phyloP scores from a whole-genome alignment of 306 rosid species.

The Cicer yamashitae region DNA sequence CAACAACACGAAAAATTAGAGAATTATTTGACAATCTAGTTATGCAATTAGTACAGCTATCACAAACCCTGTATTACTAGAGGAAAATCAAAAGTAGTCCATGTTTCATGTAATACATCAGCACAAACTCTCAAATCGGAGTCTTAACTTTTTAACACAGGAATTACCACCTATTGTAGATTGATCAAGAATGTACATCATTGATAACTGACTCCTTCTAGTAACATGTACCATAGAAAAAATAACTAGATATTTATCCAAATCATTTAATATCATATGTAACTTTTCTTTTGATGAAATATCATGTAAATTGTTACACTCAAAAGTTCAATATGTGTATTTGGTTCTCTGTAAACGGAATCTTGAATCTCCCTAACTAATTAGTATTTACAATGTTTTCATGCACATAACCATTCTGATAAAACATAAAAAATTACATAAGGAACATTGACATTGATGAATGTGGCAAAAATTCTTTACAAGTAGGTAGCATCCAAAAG shows the following conservation, averaged over 20 bases:
- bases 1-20: conserved; percentile 39
- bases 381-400: conserved; percentile 12
- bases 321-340: conserved; percentile 7
- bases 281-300: not conserved
- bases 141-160: conserved; percentile 17
- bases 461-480: conserved; percentile 5
- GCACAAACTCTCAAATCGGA: not conserved
- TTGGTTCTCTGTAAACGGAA: conserved; percentile 19
- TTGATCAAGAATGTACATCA: conserved; percentile 11
- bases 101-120: conserved; percentile 25
- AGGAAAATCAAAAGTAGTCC: conserved; percentile 12
- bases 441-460: conserved; percentile 12
- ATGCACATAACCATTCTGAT: conserved; percentile 20
- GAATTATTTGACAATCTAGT: conserved; percentile 32
- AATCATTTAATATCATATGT: conserved; percentile 36
- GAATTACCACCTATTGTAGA: not conserved
- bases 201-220: conserved; percentile 16
- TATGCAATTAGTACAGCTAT: conserved; percentile 30
- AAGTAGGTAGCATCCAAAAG: conserved; percentile 6
- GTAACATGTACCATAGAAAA: not conserved
- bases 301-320: conserved; percentile 4
- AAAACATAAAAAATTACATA: not conserved
- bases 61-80: conserved; percentile 16
- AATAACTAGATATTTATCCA: conserved; percentile 3
- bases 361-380: conserved; percentile 1